Base-by-base conservation (phyloP, 371 early-diverging fungal species). In the Rhizopus sp. region DNA sequence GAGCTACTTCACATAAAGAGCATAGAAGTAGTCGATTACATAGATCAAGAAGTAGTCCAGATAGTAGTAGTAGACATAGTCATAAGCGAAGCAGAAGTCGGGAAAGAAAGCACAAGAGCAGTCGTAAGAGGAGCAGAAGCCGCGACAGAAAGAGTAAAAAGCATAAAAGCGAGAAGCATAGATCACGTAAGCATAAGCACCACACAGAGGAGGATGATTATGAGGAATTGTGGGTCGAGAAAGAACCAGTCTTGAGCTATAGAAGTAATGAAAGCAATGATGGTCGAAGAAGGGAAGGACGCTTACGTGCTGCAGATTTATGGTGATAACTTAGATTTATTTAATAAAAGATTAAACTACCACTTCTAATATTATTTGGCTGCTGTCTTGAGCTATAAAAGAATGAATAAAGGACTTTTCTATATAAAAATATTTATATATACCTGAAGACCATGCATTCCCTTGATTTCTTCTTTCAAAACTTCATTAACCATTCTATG, bases 381-480 rank as follows among this genome's bases (percentile, higher is more conserved):
- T 7, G 46, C 29, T 29, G 46, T 46, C 46, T 46, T 46, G n/a
- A 46, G 15, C 46, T 46, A 46, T 9, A 42, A 42, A n/a, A 42
- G 13, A 42, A 7, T 7, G 17, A 9, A 7, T 23, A 29, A 29
- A 7, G n/a, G 29, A 9, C 7, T 29, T 4, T 29, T 30, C 5
- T 9, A 46, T 29, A 46, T 8, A 23, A 23, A 23, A 7, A 29
- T 46, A 23, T 7, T 29, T 7, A 17, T 29, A 46, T 29, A 23
- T 75, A 82, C 78, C 74, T 90, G 90, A 53, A 95, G 81, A 5
- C 95, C 97, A 50, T 96, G 97, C 92, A 94, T 94, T 38, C 75
- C 86, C 69, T 93, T 93, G 64, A 96, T 90, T 60, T 95, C 95
- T 17, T 91, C 90, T 73, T 90, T 86, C 32, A 96, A 78, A 17